A percentile compares a stretch with the other conserved stretches of the same genome.
Conservation (phyloP, 225 moss, liverwort and hornwort species). For the Anthoceros angustus region DNA sequence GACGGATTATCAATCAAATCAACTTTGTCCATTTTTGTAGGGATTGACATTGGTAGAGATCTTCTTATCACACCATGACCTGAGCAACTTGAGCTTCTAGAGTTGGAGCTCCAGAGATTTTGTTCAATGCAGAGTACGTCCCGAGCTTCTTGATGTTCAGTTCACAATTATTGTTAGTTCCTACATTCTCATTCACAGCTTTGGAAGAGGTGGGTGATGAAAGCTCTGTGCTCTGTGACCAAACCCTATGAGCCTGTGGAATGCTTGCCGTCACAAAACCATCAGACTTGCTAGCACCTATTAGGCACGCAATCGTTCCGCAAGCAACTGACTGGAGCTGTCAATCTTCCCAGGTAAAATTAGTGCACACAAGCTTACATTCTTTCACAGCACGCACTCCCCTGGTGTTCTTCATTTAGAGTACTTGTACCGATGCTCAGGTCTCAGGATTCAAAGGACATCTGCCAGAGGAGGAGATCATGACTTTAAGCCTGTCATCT, state of each 20-base stretch:
- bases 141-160: conserved; percentile 3
- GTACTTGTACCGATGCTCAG: background rate
- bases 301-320: background rate
- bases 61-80: conserved; percentile 4
- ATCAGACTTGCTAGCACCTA: background rate
- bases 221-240: background rate
- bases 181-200: conserved; percentile 5
- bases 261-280: background rate
- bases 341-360: background rate
- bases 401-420: conserved; percentile 4
- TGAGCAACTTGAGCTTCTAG: background rate
- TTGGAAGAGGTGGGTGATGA: background rate
- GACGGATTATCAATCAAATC: conserved; percentile 3
- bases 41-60: conserved; percentile 1
- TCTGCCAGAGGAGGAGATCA: background rate
- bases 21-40: conserved; percentile 1
- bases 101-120: background rate
- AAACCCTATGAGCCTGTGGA: background rate
- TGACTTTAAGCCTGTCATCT: background rate
- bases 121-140: background rate
- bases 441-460: background rate
- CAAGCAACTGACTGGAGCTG: background rate
- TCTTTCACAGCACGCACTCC: background rate
- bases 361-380: background rate
- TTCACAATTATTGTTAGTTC: background rate